Evolutionary conservation across 495 filamentous ascomycete species (phyloP).

Genomic region (Saxophila tyrrhenica): DNA sequence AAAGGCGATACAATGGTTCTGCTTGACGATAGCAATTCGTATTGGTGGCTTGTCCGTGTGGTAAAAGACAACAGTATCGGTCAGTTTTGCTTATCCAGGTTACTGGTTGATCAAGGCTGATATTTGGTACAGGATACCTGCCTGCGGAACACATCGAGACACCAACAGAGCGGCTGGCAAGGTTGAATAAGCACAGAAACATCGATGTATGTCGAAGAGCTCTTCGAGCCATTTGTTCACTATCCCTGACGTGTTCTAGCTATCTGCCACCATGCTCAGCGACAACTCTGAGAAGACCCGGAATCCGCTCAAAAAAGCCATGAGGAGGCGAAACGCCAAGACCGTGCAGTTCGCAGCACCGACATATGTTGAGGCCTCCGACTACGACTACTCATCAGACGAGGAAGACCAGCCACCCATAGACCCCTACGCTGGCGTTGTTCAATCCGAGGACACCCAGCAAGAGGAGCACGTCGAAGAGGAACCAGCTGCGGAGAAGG

Average conservation of each 20-base stretch:
- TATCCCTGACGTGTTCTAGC: constrained; percentile 34
- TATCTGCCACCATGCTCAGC: constrained; percentile 87
- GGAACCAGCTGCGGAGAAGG: constrained; percentile 18
- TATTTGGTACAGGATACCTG: constrained; percentile 65
- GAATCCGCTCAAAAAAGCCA: constrained; percentile 80
- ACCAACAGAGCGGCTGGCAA: constrained; percentile 83
- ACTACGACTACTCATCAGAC: constrained; percentile 81
- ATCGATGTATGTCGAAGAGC: constrained; percentile 76
- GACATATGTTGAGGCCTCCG: constrained; percentile 83
- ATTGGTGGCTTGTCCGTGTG: constrained; percentile 97
- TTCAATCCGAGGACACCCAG: constrained; percentile 20
- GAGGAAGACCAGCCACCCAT: constrained; percentile 52
- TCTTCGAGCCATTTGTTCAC: too few relatives aligned
- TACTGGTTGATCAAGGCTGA: background rate
- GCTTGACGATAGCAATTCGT: constrained; percentile 98
- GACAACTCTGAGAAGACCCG: constrained; percentile 83
- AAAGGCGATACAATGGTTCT: constrained; percentile 99
- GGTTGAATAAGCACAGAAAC: constrained; percentile 95
- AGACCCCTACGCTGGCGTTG: constrained; percentile 4
- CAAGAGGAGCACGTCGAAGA: constrained; percentile 21
- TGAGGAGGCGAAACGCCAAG: constrained; percentile 76
- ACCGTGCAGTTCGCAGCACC: constrained; percentile 78
- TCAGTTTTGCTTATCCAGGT: constrained; percentile 31
- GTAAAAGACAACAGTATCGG: constrained; percentile 97
- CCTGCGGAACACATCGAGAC: constrained; percentile 98